Evolutionary conservation across 2,329 filamentous ascomycete genomes (phyloP).

Genomic region (Claviceps sp.): DNA sequence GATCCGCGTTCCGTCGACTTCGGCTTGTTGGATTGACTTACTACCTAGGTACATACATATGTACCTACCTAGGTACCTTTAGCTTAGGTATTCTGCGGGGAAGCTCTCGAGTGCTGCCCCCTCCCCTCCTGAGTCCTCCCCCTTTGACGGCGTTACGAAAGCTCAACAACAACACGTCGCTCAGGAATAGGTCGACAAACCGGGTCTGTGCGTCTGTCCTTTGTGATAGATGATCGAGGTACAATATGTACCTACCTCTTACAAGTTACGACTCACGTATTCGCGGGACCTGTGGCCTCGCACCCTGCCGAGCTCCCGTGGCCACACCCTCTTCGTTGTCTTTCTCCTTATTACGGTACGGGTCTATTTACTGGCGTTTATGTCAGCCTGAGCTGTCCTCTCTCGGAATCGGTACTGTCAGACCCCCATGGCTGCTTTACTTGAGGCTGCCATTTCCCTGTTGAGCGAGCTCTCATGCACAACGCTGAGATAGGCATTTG

Average conservation of each 20-base stretch:
- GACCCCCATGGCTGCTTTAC: background rate
- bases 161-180: background rate
- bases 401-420: background rate
- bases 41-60: too few relatives aligned
- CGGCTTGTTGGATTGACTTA: background rate
- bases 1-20: background rate
- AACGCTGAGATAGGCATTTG: background rate
- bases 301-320: background rate
- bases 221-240: conserved; percentile 16
- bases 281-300: conserved; percentile 11
- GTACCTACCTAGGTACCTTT: too few relatives aligned
- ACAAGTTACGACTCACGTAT: too few relatives aligned
- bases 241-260: too few relatives aligned
- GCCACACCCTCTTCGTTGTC: background rate
- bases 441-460: background rate
- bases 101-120: background rate
- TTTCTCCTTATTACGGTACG: background rate
- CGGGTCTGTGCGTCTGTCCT: conserved; percentile 9
- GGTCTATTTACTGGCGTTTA: background rate
- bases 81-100: background rate
- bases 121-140: too few relatives aligned
- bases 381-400: conserved; percentile 1
- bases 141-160: background rate
- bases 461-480: background rate
- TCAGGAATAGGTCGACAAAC: background rate